phyloP scores from a whole-genome alignment of 2,329 filamentous ascomycete species.

The Bertia moriformis region DNA sequence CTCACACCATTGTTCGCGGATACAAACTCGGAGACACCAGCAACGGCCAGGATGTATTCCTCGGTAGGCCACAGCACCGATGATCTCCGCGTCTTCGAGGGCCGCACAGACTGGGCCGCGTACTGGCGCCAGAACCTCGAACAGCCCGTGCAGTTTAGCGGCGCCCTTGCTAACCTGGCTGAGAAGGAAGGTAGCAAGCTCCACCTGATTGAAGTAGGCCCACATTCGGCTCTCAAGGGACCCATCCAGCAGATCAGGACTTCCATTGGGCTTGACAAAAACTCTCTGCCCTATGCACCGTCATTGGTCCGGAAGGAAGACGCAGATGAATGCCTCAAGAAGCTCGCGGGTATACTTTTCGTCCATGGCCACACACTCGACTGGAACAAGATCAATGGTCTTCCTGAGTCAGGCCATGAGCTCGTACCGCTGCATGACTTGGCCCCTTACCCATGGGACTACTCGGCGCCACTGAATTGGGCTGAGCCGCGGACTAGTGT shows the following conservation, averaged over 20 bases:
- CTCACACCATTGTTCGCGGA: no score
- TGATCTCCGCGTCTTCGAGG: no score
- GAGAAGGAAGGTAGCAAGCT: conserved; percentile 14
- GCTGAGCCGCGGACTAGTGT: conserved; percentile 4
- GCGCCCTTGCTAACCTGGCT: conserved; percentile 15
- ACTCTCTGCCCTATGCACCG: conserved; percentile 1
- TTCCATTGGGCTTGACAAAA: no score
- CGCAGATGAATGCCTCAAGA: conserved; percentile 19
- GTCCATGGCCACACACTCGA: no score
- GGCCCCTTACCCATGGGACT: no score
- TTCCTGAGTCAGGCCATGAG: no score
- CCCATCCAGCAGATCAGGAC: conserved; percentile 9
- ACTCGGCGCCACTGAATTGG: no score
- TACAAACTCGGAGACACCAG: no score
- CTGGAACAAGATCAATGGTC: no score
- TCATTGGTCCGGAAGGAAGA: conserved; percentile 8
- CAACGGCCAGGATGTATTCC: no score
- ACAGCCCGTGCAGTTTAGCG: conserved; percentile 15
- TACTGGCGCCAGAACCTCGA: not conserved
- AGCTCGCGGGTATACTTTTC: conserved; percentile 14
- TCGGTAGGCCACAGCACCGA: no score
- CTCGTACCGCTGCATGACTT: no score
- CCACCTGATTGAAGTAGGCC: conserved; percentile 17
- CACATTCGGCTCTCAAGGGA: conserved; percentile 18
- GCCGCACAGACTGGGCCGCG: conserved; percentile 3